phyloP scores from a whole-genome alignment of 1,284 basidiomycete genomes.

The Inonotus hispidus region DNA sequence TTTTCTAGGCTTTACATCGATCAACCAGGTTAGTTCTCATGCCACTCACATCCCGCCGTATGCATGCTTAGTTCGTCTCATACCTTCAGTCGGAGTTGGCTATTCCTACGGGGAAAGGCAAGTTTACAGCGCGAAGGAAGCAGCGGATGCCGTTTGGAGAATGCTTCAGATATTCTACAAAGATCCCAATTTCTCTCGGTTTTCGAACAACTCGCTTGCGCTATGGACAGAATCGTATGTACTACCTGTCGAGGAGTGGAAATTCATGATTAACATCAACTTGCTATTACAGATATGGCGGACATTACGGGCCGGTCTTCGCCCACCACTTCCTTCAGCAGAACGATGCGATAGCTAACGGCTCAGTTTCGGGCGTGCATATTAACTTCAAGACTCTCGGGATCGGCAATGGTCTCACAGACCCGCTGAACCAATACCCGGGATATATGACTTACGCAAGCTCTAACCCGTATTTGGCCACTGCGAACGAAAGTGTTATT shows the following conservation, averaged over 20 bases:
- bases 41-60: background rate
- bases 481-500: slow-evolving; percentile 39
- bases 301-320: slow-evolving; percentile 60
- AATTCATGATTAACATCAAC: background rate
- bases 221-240: slow-evolving; percentile 58
- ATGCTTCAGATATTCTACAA: slow-evolving; percentile 67
- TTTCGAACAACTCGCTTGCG: slow-evolving; percentile 44
- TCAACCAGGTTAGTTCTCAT: slow-evolving; percentile 40
- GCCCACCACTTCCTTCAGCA: slow-evolving; percentile 55
- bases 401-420: slow-evolving; percentile 58
- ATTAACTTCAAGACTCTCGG: slow-evolving; percentile 60
- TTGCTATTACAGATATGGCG: slow-evolving; percentile 41
- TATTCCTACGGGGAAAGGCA: slow-evolving; percentile 50
- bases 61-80: background rate
- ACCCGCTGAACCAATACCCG: slow-evolving; percentile 52
- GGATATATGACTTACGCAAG: slow-evolving; percentile 50
- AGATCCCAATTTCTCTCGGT: slow-evolving; percentile 51
- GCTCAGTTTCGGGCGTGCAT: slow-evolving; percentile 39
- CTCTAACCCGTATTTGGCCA: slow-evolving; percentile 51
- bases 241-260: background rate
- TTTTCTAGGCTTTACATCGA: slow-evolving; percentile 43
- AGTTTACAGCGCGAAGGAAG: slow-evolving; percentile 47
- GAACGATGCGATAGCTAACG: slow-evolving; percentile 50
- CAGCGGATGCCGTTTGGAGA: slow-evolving; percentile 53
- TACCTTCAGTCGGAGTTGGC: slow-evolving; percentile 42